Base-by-base conservation (phyloP, 2,329 filamentous ascomycete species). In the Trichophyton simii region DNA sequence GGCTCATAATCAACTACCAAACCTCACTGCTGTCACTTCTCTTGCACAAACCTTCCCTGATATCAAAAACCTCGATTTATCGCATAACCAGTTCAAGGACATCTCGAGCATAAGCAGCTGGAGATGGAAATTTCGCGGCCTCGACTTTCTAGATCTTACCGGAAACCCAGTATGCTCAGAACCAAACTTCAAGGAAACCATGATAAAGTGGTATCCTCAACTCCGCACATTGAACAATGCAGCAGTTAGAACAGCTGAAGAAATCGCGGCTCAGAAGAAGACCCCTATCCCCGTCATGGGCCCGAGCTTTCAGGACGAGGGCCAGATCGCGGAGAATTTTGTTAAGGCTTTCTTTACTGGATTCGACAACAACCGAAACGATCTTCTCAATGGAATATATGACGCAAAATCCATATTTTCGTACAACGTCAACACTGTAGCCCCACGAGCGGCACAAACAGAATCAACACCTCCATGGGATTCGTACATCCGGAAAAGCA, bases 21-120 rank as follows among this genome's bases (percentile, higher is more conserved):
- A 88, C 65, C 82, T 96, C 42, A 72, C 78, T 20, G 82, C 87
- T 60, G 87, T 97, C 58, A 89, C 87, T 59, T 80, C 84, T 0
- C 80, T 97, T 1, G 85, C 89, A 8, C 82, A 84, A 59, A 90
- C 88, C 0, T 88, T 97, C 60, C 90, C 91, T 0, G 87, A 91
- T 64, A 79, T 97, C 63, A 86, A 89, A 71, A 91, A 96, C 66
- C 83, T 99, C 11, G 92, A 96, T 67, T 82, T 97, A 28, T 94
- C 89, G 60, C 83, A 86, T 70, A 97, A 97, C 75, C 83, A 85
- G 46, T 83, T 99, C 67, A 79, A 81, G 62, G 83, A 82, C 59
- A 74, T 90, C 58, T 82, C 84, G 61, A 82, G 83, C 8, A 74
- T 99, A 55, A 82, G 85, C 59, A 82, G 79, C 36, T 96, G 91